phyloP scores from a whole-genome alignment of 306 rosid genomes.

The Citrullus mucosospermus region DNA sequence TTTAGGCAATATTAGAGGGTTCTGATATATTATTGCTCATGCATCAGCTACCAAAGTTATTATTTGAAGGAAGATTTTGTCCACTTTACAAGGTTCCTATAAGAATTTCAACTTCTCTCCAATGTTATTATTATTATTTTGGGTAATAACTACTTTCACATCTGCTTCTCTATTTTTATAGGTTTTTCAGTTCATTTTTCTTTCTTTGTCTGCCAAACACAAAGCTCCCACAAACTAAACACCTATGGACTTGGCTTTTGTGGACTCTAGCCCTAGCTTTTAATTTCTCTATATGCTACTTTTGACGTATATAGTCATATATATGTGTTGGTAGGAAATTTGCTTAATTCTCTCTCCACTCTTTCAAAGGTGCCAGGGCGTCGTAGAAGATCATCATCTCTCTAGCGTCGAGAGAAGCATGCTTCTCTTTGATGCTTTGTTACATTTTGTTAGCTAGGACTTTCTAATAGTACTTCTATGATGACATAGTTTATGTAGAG shows the following conservation, averaged over 20 bases:
- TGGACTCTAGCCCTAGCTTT: neutral
- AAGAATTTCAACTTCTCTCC: neutral
- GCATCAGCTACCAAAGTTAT: neutral
- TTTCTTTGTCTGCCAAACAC: slow-evolving; percentile 1
- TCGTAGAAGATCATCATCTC: too few species aligned
- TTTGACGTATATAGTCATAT: too few species aligned
- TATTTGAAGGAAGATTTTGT: neutral
- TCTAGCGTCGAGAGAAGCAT: too few species aligned
- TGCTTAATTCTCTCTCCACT: too few species aligned
- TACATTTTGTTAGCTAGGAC: too few species aligned
- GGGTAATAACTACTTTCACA: neutral
- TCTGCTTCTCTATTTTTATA: neutral
- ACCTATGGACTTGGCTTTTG: neutral
- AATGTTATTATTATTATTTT: neutral
- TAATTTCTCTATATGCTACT: neutral
- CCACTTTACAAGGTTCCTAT: slow-evolving; percentile 3
- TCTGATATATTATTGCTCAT: neutral
- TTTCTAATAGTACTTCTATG: too few species aligned
- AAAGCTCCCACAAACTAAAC: neutral
- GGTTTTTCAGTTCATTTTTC: neutral
- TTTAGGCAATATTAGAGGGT: neutral
- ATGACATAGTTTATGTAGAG: too few species aligned
- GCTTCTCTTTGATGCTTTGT: too few species aligned
- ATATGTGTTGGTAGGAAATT: too few species aligned
- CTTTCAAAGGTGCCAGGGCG: too few species aligned